Evolutionary conservation across 306 rosid species (phyloP), one percentile per base, ranked within the genome.

Genomic region (Carpinus fangiana): DNA sequence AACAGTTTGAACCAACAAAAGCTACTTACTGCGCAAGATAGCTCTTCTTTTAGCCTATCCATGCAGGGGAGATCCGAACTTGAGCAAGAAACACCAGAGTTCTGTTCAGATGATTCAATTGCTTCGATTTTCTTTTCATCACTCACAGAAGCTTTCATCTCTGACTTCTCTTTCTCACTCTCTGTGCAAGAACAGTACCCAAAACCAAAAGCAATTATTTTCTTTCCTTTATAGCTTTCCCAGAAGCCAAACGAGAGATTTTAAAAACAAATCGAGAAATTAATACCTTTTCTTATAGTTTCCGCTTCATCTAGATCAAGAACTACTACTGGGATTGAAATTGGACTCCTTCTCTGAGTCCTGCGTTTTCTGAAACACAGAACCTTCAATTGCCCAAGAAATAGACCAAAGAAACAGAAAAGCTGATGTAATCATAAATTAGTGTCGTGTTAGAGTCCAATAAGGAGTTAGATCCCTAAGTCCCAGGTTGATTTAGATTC

Each of bases 11-110:
- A 69, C 62, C 59, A 28, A 2, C 66, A 38, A 64, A 76, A 83
- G 77, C 51, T 20, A 64, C 94, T 88, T 86, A 96, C 99, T 0
- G 97, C 99, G 72, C 99, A 96, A 55, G 98, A 93, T 77, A 96
- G 98, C 86, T 96, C 99, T 45, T 96, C 98, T 77, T 87, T 90
- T 0, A 96, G 97, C 83, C 89, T 96, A 73, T 96, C 99, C 74
- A 93, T 77, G 76, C 92, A 89, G 66, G 98, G 93, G 73, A 91
- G 88, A 48, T 74, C 69, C n/a, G 93, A 64, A 43, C 68, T 77
- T 26, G 90, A 54, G 55, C 82, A 77, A 23, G 87, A 47, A 73
- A 52, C 90, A 76, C 77, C 79, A 56, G 81, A 75, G 45, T 73
- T 84, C 80, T 85, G 46, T 66, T 80, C 75, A 17, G 23, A 77